Evolutionary conservation across 805 yeast genomes (phyloP).

Genomic region (Ogataea corticis): DNA sequence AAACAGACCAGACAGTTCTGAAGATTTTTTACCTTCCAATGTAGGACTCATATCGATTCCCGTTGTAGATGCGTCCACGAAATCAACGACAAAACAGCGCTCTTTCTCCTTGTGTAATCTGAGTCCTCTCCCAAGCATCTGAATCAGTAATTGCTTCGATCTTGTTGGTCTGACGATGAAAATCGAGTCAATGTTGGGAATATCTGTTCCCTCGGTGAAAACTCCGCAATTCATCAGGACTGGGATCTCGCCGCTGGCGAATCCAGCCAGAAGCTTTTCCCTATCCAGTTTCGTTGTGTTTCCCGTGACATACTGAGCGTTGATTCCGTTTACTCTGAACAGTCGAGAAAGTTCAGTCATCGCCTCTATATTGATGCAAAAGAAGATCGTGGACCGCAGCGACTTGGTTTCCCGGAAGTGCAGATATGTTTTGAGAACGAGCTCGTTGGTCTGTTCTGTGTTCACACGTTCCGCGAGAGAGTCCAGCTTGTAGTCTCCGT

Average conservation of each 20-base stretch:
- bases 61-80: conserved; percentile 56
- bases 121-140: conserved; percentile 91
- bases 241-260: conserved; percentile 59
- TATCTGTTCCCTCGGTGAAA: conserved; percentile 93
- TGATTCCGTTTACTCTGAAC: conserved; percentile 60
- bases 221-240: conserved; percentile 87
- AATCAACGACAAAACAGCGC: conserved; percentile 73
- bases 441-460: conserved; percentile 50
- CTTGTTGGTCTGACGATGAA: conserved; percentile 79
- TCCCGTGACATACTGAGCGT: conserved; percentile 72
- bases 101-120: conserved; percentile 61
- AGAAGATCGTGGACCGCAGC: conserved; percentile 67
- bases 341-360: conserved; percentile 51
- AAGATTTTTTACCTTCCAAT: conserved; percentile 21
- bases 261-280: conserved; percentile 51
- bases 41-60: conserved; percentile 31
- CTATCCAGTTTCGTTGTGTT: conserved; percentile 57
- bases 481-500: conserved; percentile 55
- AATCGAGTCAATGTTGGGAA: conserved; percentile 83
- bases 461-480: conserved; percentile 58
- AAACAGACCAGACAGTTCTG: conserved; percentile 17
- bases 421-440: conserved; percentile 54
- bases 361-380: conserved; percentile 76
- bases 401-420: conserved; percentile 41
- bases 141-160: conserved; percentile 69